A percentile compares a stretch with the other conserved stretches of the same genome.
These are phyloP conservation scores for Leccinum longicurvipes DNA, from an alignment of 768 basidiomycete genomes.

Conservation along the genomic window DNA sequence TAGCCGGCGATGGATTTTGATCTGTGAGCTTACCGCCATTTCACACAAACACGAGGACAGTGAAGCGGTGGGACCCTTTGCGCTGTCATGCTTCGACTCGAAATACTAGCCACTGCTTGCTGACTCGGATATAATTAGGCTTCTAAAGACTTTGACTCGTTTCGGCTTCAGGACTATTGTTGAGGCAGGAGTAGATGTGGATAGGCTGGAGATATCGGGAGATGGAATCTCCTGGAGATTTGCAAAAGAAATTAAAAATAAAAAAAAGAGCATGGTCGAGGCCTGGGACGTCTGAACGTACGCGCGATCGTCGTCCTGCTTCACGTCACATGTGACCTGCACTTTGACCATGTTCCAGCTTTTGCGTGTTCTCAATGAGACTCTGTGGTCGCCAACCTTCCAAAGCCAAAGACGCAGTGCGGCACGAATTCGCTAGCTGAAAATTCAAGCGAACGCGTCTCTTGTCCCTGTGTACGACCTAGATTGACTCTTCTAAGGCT, in stretches of 20 bases:
- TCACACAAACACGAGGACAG: conserved; percentile 4
- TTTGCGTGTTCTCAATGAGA: conserved; percentile 57
- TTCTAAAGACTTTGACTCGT: too few relatives aligned
- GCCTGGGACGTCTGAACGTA: conserved; percentile 29
- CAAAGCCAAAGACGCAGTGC: conserved; percentile 81
- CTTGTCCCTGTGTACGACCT: background rate
- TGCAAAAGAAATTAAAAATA: conserved; percentile 73
- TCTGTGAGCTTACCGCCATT: background rate
- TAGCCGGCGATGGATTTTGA: conserved; percentile 2
- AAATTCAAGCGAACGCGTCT: conserved; percentile 70
- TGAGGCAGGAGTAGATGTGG: conserved; percentile 9
- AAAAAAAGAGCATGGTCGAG: background rate
- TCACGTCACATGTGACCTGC: conserved; percentile 27
- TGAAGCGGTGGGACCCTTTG: too few relatives aligned
- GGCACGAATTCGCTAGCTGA: conserved; percentile 66
- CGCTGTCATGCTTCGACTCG: too few relatives aligned
- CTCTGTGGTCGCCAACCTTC: conserved; percentile 53
- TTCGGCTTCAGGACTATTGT: too few relatives aligned
- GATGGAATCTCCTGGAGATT: conserved; percentile 62
- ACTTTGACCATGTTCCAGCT: conserved; percentile 28
- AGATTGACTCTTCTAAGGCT: conserved; percentile 39
- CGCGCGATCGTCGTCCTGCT: conserved; percentile 80
- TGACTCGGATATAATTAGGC: too few relatives aligned
- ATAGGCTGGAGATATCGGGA: conserved; percentile 7
- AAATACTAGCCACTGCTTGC: too few relatives aligned